Evolutionary conservation across 1,284 basidiomycete genomes (phyloP).

Genomic region (Ustilago crameri): DNA sequence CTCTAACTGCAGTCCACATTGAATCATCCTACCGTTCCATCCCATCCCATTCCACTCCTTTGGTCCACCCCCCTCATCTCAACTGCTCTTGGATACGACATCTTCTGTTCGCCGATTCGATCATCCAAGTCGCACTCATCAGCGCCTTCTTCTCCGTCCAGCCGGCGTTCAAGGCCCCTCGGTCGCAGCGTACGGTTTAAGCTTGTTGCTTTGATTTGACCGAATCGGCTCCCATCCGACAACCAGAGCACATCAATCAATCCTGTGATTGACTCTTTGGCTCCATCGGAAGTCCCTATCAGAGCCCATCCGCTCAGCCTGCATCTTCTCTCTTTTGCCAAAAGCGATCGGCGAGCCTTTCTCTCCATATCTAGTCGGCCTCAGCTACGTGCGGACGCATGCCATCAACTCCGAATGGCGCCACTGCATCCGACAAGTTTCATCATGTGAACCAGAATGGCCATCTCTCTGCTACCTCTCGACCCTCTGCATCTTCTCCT

Average conservation of each 20-base stretch:
- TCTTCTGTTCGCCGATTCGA: not conserved
- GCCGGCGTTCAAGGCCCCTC: too few relatives aligned
- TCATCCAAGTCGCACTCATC: conserved; percentile 23
- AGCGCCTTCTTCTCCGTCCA: not conserved
- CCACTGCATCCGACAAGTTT: conserved; percentile 8
- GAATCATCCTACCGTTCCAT: not conserved
- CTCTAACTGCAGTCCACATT: not conserved
- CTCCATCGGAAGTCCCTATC: not conserved
- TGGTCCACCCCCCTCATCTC: not conserved
- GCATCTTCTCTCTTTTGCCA: not conserved
- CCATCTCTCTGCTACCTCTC: conserved; percentile 4
- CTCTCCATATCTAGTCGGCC: not conserved
- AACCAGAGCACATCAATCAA: not conserved
- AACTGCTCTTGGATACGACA: not conserved
- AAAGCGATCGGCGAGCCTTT: too few relatives aligned
- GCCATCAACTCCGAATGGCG: conserved; percentile 38
- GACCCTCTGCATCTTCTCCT: conserved; percentile 1
- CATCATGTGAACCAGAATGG: conserved; percentile 38
- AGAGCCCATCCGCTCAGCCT: too few relatives aligned
- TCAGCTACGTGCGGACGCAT: conserved; percentile 14
- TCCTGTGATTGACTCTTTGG: not conserved
- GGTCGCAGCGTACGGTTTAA: too few relatives aligned
- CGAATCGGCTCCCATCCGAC: conserved; percentile 3
- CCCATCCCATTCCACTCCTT: not conserved
- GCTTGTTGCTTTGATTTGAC: not conserved